phyloP scores from a whole-genome alignment of 768 basidiomycete genomes.

The Leccinum disarticulatum region DNA sequence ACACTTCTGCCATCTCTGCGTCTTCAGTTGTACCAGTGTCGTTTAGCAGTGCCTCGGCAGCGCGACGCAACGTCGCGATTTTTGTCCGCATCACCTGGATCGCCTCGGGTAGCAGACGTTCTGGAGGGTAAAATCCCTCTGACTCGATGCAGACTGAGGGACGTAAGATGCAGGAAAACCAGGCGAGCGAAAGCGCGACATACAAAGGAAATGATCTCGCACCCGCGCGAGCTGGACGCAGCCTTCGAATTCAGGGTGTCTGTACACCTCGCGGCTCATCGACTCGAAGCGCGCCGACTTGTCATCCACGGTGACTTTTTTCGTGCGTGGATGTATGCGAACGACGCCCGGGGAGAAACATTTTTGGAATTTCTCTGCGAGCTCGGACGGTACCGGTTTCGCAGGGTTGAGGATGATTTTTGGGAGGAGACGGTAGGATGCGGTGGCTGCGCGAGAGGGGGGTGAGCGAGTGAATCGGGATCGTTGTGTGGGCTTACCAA shows the following conservation, averaged over 20 bases:
- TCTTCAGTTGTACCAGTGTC: slow-evolving; percentile 45
- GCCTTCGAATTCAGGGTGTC: slow-evolving; percentile 88
- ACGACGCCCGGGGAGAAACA: slow-evolving; percentile 90
- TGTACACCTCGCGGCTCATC: slow-evolving; percentile 88
- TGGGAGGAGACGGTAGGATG: slow-evolving; percentile 91
- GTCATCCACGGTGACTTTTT: slow-evolving; percentile 61
- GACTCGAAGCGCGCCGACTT: slow-evolving; percentile 76
- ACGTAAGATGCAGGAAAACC: not conserved
- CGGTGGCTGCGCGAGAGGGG: slow-evolving; percentile 62
- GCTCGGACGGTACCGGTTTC: slow-evolving; percentile 74
- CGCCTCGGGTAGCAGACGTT: slow-evolving; percentile 78
- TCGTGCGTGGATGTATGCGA: slow-evolving; percentile 54
- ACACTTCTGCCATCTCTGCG: slow-evolving; percentile 52
- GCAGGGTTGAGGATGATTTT: slow-evolving; percentile 68
- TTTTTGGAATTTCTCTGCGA: slow-evolving; percentile 76
- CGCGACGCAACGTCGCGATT: slow-evolving; percentile 56
- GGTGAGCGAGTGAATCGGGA: not conserved
- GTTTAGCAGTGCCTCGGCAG: slow-evolving; percentile 56
- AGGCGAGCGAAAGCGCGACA: slow-evolving; percentile 29
- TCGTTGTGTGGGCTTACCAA: slow-evolving; percentile 54
- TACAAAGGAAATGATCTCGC: slow-evolving; percentile 92
- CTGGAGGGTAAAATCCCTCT: slow-evolving; percentile 83
- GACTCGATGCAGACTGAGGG: slow-evolving; percentile 83
- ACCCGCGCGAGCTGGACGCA: slow-evolving; percentile 82
- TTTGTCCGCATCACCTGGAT: slow-evolving; percentile 83